phyloP scores from a whole-genome alignment of 73 alveolate genomes.

The Paramecium bursaria region DNA sequence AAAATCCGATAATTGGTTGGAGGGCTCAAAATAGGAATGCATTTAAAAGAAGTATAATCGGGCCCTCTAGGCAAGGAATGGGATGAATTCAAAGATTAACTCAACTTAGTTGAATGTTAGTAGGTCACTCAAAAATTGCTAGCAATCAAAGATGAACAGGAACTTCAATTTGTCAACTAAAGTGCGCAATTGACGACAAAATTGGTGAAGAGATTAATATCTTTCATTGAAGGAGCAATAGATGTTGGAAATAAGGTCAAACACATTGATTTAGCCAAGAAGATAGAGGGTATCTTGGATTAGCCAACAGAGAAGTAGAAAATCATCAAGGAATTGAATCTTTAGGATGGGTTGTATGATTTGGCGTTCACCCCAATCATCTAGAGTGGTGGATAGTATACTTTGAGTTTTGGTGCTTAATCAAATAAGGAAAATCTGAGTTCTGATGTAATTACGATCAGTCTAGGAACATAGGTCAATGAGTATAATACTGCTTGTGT shows the following conservation, averaged over 20 bases:
- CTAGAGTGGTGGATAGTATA: constrained; percentile 63
- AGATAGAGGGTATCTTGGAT: constrained; percentile 49
- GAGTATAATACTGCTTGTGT: constrained; percentile 90
- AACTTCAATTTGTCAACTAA: constrained; percentile 10
- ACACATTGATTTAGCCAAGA: constrained; percentile 62
- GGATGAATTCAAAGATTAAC: constrained; percentile 42
- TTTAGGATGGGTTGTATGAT: constrained; percentile 58
- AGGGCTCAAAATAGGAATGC: neutral
- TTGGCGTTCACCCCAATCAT: constrained; percentile 66
- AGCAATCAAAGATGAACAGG: constrained; percentile 66
- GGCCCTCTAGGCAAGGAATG: constrained; percentile 30
- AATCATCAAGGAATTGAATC: constrained; percentile 52
- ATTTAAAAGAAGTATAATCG: constrained; percentile 1
- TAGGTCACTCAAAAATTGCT: neutral
- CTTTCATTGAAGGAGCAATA: constrained; percentile 57
- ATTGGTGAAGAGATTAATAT: constrained; percentile 52
- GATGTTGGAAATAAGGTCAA: constrained; percentile 44
- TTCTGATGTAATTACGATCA: constrained; percentile 83
- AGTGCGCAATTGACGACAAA: constrained; percentile 40
- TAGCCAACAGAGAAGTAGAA: constrained; percentile 41
- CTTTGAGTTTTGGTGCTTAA: constrained; percentile 65
- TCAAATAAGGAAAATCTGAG: constrained; percentile 80
- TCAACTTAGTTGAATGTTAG: neutral
- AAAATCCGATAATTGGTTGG: constrained; percentile 32
- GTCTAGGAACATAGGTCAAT: constrained; percentile 85